Percentiles rank a stretch among this genome's conserved stretches.
These are phyloP conservation scores for Extremus antarcticus DNA, from an alignment of 495 filamentous ascomycete species.

Conservation along the genomic window DNA sequence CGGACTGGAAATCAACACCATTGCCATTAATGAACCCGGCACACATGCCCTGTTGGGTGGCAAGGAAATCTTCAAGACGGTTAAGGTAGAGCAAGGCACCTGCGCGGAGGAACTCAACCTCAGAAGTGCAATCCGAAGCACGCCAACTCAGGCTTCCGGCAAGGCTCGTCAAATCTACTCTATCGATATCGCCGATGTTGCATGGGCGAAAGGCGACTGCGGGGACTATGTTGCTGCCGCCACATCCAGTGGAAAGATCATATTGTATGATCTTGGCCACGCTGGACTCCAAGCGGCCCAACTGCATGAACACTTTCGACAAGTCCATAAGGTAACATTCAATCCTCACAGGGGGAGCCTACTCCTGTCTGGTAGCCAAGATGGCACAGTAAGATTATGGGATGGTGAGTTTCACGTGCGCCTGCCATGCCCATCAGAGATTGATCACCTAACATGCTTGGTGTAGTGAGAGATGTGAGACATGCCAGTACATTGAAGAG, in stretches of 20 bases:
- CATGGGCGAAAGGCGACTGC: conserved; percentile 63
- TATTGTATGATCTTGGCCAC: conserved; percentile 72
- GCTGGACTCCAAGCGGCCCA: conserved; percentile 63
- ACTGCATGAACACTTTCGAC: conserved; percentile 76
- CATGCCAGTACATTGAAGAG: conserved; percentile 44
- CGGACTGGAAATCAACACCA: conserved; percentile 56
- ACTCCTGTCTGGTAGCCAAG: conserved; percentile 83
- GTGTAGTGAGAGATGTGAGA: conserved; percentile 40
- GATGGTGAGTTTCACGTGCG: conserved; percentile 30
- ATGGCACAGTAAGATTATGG: conserved; percentile 78
- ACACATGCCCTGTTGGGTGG: conserved; percentile 72
- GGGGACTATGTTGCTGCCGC: conserved; percentile 69
- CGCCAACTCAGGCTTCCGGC: conserved; percentile 48
- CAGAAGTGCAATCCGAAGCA: conserved; percentile 60
- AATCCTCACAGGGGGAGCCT: conserved; percentile 69
- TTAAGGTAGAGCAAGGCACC: conserved; percentile 56
- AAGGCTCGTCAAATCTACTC: conserved; percentile 55
- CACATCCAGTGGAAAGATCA: conserved; percentile 74
- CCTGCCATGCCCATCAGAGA: too few species aligned
- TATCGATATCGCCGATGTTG: conserved; percentile 71
- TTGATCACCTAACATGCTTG: too few species aligned
- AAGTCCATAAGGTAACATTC: conserved; percentile 84
- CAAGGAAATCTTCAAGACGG: conserved; percentile 72
- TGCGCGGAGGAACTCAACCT: conserved; percentile 73
- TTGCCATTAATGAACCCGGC: conserved; percentile 68